Percentiles rank a stretch among this genome's conserved stretches.
phyloP scores from a whole-genome alignment of 2,329 filamentous ascomycete species.

The Talaromyces verruculosus region DNA sequence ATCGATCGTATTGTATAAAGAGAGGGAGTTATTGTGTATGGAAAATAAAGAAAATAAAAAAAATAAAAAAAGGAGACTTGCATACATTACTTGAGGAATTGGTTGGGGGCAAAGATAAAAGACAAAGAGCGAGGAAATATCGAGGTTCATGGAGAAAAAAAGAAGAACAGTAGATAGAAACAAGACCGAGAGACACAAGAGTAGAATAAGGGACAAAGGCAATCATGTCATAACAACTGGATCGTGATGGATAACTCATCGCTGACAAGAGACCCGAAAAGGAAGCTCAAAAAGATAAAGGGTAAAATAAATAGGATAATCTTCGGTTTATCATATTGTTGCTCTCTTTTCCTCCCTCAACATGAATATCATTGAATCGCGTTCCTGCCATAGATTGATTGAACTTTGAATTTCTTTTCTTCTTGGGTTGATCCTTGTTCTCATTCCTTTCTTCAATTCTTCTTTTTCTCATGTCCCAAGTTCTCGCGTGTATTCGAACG shows the following conservation, averaged over 20 bases:
- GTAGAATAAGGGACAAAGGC: not conserved
- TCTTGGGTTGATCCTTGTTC: not conserved
- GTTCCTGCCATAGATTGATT: constrained; percentile 12
- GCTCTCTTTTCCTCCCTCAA: constrained; percentile 8
- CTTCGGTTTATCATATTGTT: constrained; percentile 17
- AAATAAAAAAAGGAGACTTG: constrained; percentile 21
- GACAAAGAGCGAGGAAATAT: constrained; percentile 23
- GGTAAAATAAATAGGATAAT: constrained; percentile 6
- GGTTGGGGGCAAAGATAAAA: constrained; percentile 27
- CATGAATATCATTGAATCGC: constrained; percentile 3
- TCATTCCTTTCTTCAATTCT: not conserved
- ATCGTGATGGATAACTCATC: not conserved
- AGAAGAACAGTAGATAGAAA: constrained; percentile 22
- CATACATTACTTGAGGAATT: constrained; percentile 22
- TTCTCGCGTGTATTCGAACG: constrained; percentile 18
- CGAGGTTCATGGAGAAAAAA: constrained; percentile 22
- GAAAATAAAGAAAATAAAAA: constrained; percentile 20
- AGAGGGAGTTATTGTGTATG: constrained; percentile 12
- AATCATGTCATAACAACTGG: not conserved
- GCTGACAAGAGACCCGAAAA: not conserved
- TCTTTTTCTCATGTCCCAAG: constrained; percentile 16
- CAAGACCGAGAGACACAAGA: constrained; percentile 1
- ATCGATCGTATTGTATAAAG: constrained; percentile 13
- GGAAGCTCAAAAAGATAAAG: not conserved
- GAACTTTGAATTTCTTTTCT: not conserved